Base-by-base conservation (phyloP, 345 rosid species). In the Acer saccharum region DNA sequence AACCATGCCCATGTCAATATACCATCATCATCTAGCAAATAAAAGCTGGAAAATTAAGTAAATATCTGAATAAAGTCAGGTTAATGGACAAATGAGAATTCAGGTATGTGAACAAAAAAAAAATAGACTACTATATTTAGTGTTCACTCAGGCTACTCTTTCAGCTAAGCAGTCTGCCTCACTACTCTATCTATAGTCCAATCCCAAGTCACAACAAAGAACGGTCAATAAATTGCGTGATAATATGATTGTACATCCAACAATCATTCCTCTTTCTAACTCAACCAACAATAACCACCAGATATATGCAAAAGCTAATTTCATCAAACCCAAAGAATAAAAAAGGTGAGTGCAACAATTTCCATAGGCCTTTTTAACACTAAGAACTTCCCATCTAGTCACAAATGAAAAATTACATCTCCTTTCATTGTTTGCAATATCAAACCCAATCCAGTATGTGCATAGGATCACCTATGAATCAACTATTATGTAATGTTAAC, bases 41-140 rank as follows among this genome's bases (percentile, higher is more conserved):
- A 75, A 12, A 11, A 17, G 46, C 44, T 66, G 61, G 23, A 46
- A 18, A 66, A 8, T 25, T 48, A 65, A 20, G 23, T 8, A 62
- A 32, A 65, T 13, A 70, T 74, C 71, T 67, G 14, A 71, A 72
- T 58, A 21, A 55, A 66, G 63, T 57, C 76, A 58, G 69, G 21
- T 77, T 62, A 27, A 69, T 21, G 32, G 39, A 20, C 44, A 64
- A 64, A 61, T 17, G 11, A 50, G 60, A 71, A 50, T 6, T 66
- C 39, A 63, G 65, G 68, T 32, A 63, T 54, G 66, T 35, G 21
- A 21, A 55, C 50, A 50, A 73, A 18, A 8, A 18, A 8, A 60
- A 21, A 21, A 7, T n/a, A 21, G 12, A 21, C 27, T 60, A 9
- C 64, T n/a, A 21, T 8, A 6, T 60, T 9, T 3, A 60, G 25